Percentiles rank a stretch among this genome's conserved stretches.
phyloP scores from a whole-genome alignment of 108 stramenopile genomes.

The Fragilaria crotonensis region DNA sequence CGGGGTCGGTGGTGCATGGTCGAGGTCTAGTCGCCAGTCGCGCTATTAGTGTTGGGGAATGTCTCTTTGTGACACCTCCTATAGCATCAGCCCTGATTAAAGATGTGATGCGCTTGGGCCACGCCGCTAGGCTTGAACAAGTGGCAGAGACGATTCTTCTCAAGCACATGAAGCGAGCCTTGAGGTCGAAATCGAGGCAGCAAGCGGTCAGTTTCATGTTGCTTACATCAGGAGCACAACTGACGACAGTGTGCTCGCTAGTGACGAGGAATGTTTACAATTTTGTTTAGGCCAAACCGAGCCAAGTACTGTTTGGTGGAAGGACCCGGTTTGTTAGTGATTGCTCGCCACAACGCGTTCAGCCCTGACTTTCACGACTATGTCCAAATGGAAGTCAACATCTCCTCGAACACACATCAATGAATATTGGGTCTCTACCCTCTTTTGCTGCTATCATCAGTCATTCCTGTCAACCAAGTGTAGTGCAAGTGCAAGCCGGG shows the following conservation, averaged over 20 bases:
- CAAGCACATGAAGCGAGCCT: slow-evolving; percentile 31
- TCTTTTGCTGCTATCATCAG: slow-evolving; percentile 80
- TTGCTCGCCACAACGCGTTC: slow-evolving; percentile 64
- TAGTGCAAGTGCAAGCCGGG: slow-evolving; percentile 48
- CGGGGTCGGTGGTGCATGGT: not conserved
- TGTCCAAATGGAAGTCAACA: slow-evolving; percentile 25
- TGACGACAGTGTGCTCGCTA: slow-evolving; percentile 3
- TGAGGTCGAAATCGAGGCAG: slow-evolving; percentile 1
- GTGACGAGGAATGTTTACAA: slow-evolving; percentile 9
- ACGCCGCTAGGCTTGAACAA: slow-evolving; percentile 26
- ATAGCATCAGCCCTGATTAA: slow-evolving; percentile 28
- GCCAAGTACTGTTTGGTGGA: not conserved
- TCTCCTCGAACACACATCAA: slow-evolving; percentile 18
- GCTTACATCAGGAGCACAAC: slow-evolving; percentile 22
- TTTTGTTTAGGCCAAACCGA: slow-evolving; percentile 7
- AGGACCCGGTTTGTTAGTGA: slow-evolving; percentile 20
- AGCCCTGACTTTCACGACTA: slow-evolving; percentile 75
- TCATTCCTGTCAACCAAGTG: slow-evolving; percentile 71
- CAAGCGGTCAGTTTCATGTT: slow-evolving; percentile 3
- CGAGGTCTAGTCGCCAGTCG: slow-evolving; percentile 47
- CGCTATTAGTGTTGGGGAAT: slow-evolving; percentile 55
- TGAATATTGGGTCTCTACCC: slow-evolving; percentile 66
- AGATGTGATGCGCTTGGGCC: slow-evolving; percentile 12
- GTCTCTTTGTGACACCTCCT: slow-evolving; percentile 64
- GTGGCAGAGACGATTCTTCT: slow-evolving; percentile 41